phyloP scores from a whole-genome alignment of 75 land plant genomes.

The Isoetes taiwanensis region DNA sequence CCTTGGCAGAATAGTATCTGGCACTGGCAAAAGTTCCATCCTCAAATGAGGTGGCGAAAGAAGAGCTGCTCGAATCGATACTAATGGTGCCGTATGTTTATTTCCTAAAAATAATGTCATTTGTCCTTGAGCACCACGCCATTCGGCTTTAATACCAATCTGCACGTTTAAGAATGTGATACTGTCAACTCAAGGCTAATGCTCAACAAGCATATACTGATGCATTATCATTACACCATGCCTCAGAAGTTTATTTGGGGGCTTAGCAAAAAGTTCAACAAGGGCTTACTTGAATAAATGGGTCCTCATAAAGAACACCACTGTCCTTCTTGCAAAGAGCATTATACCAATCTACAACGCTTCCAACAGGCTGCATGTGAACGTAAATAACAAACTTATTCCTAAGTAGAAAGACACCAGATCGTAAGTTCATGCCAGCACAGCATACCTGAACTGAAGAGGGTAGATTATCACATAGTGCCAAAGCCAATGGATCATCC shows the following conservation, averaged over 20 bases:
- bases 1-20: slow-evolving; percentile 92
- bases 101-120: slow-evolving; percentile 87
- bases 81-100: slow-evolving; percentile 73
- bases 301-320: slow-evolving; percentile 94
- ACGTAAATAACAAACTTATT: background rate
- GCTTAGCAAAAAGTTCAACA: too few relatives aligned
- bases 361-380: slow-evolving; percentile 64
- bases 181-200: background rate
- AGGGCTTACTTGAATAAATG: slow-evolving; percentile 79
- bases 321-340: slow-evolving; percentile 79
- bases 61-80: slow-evolving; percentile 53
- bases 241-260: too few relatives aligned
- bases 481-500: slow-evolving; percentile 59
- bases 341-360: slow-evolving; percentile 60
- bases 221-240: too few relatives aligned
- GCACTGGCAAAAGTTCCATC: slow-evolving; percentile 70
- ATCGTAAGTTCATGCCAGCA: background rate
- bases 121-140: slow-evolving; percentile 85
- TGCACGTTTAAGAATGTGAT: slow-evolving; percentile 20
- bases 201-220: background rate
- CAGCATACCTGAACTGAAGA: slow-evolving; percentile 63
- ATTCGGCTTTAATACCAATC: slow-evolving; percentile 95
- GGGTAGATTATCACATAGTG: slow-evolving; percentile 45
- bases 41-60: slow-evolving; percentile 71
- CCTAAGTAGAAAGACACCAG: background rate